Evolutionary conservation across 2,329 filamentous ascomycete genomes (phyloP).

Genomic region (Phoma sp.): DNA sequence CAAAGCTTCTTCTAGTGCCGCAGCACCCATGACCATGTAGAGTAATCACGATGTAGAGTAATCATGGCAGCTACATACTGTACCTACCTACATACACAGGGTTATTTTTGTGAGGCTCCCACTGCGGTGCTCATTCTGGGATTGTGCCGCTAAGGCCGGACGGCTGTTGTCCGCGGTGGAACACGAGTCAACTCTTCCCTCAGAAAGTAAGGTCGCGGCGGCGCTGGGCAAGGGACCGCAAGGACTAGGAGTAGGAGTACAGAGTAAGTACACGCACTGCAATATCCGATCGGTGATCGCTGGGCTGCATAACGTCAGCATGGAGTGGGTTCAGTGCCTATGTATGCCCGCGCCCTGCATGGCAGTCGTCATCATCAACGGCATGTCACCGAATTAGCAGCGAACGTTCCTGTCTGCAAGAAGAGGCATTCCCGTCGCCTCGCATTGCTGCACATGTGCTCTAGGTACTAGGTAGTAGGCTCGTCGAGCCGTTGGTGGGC

Average conservation of each 20-base stretch:
- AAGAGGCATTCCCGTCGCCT: conserved; percentile 7
- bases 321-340: neutral
- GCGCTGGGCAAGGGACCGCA: conserved; percentile 6
- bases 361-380: neutral
- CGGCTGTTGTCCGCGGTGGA: conserved; percentile 7
- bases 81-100: too few species aligned
- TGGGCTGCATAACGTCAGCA: neutral
- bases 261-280: neutral
- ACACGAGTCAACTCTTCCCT: conserved; percentile 5
- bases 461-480: neutral
- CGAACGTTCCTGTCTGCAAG: neutral
- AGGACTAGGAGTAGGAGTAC: neutral
- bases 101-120: neutral
- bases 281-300: conserved; percentile 1
- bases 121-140: neutral
- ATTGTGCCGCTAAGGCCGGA: neutral
- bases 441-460: neutral
- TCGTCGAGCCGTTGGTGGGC: conserved; percentile 3
- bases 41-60: too few species aligned
- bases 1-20: conserved; percentile 7
- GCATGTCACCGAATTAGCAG: neutral
- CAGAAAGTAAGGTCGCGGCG: neutral
- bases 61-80: too few species aligned
- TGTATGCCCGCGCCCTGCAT: neutral
- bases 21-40: neutral